phyloP scores from a whole-genome alignment of 2,329 filamentous ascomycete species.

The Botryotinia calthae region DNA sequence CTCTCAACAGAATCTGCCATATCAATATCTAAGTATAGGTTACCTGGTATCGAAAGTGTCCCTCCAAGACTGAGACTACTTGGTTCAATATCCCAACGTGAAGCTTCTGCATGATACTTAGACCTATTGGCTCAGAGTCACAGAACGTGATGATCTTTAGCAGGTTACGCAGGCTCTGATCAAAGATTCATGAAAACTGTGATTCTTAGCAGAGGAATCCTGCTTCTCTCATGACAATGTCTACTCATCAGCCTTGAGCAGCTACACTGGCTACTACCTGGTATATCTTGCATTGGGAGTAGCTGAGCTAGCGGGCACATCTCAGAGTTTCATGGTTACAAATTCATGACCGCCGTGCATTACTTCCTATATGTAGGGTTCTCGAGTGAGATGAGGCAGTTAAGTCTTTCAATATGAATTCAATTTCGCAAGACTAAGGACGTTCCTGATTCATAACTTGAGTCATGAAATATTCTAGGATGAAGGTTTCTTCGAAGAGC shows the following conservation, averaged over 20 bases:
- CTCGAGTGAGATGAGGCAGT: neutral
- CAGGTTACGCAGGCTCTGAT: no score
- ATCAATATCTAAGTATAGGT: neutral
- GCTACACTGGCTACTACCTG: neutral
- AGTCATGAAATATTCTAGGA: neutral
- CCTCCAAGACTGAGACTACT: neutral
- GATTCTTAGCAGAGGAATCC: neutral
- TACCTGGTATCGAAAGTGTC: neutral
- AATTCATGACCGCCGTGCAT: neutral
- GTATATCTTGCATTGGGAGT: neutral
- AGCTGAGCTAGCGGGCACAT: neutral
- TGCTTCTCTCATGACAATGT: neutral
- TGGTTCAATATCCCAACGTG: neutral
- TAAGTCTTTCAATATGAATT: neutral
- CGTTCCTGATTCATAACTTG: neutral
- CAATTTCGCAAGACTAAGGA: neutral
- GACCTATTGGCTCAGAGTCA: neutral
- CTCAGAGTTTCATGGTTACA: neutral
- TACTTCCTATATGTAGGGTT: neutral
- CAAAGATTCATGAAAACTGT: neutral
- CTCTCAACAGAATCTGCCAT: neutral
- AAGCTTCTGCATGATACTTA: neutral
- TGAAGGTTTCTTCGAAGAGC: neutral
- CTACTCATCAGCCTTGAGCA: neutral
- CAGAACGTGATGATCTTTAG: neutral